A percentile compares a stretch with the other conserved stretches of the same genome.
Evolutionary conservation across 169 alveolate species (phyloP).

Genomic region (Plasmodium adleri): DNA sequence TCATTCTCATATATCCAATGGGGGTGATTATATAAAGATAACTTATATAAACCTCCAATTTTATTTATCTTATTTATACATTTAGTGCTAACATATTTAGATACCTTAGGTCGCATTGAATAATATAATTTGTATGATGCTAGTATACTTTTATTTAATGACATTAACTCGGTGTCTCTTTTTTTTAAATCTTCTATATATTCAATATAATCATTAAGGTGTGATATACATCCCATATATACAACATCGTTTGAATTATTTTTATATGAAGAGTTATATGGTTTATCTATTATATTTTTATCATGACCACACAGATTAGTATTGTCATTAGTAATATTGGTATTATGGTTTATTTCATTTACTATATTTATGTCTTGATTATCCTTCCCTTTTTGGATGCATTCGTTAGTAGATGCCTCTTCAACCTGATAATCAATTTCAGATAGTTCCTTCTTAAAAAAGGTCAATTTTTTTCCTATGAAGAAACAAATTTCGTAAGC

Average conservation of each 20-base stretch:
- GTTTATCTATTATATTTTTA: background rate
- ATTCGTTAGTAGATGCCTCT: too few relatives aligned
- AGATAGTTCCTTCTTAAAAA: background rate
- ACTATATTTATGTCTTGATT: too few relatives aligned
- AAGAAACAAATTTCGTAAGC: constrained; percentile 73
- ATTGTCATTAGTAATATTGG: background rate
- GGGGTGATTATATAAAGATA: constrained; percentile 78
- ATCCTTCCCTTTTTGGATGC: too few relatives aligned
- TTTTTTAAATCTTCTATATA: constrained; percentile 32
- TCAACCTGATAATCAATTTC: background rate
- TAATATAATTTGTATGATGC: constrained; percentile 58
- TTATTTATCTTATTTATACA: constrained; percentile 64
- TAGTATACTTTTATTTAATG: constrained; percentile 36
- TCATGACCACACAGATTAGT: background rate
- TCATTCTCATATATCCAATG: constrained; percentile 7
- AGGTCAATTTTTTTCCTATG: constrained; percentile 51
- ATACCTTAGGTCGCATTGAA: constrained; percentile 72
- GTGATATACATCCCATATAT: constrained; percentile 34
- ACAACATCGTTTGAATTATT: background rate
- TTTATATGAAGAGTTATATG: background rate
- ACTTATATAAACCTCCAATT: constrained; percentile 77
- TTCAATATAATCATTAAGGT: constrained; percentile 49
- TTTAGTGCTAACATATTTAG: constrained; percentile 61
- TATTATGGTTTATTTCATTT: background rate
- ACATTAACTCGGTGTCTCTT: constrained; percentile 17